phyloP scores from a whole-genome alignment of 768 basidiomycete genomes.

The Mycena chlorophos region DNA sequence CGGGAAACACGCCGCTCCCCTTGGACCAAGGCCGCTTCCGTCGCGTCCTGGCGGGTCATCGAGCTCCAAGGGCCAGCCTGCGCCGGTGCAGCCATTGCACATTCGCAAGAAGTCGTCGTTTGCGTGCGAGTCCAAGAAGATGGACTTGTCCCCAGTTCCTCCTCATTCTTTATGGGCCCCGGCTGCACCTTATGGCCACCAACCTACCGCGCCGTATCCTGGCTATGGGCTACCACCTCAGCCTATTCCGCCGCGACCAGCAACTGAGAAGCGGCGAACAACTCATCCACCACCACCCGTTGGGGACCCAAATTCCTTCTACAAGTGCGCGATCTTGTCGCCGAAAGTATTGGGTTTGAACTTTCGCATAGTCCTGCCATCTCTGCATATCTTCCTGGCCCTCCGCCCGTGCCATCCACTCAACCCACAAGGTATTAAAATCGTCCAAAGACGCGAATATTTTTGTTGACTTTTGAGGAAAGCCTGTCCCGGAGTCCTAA shows the following conservation, averaged over 20 bases:
- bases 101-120: constrained; percentile 20
- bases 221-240: background rate
- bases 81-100: constrained; percentile 13
- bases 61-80: constrained; percentile 4
- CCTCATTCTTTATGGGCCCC: background rate
- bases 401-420: too few species aligned
- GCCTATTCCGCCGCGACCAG: background rate
- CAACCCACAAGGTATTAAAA: too few species aligned
- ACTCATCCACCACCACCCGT: constrained; percentile 1
- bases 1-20: background rate
- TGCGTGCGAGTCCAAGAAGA: constrained; percentile 9
- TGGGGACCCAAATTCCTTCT: constrained; percentile 17
- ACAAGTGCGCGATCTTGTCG: constrained; percentile 7
- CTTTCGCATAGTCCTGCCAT: constrained; percentile 47
- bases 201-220: background rate
- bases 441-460: too few species aligned
- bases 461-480: too few species aligned
- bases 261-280: background rate
- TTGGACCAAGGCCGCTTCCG: constrained; percentile 15
- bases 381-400: constrained; percentile 43
- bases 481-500: too few species aligned
- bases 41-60: background rate
- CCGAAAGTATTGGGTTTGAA: background rate
- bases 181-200: background rate
- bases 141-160: background rate